Evolutionary conservation across 2,329 filamentous ascomycete species (phyloP).

Genomic region (Penicillium brevicompactum): DNA sequence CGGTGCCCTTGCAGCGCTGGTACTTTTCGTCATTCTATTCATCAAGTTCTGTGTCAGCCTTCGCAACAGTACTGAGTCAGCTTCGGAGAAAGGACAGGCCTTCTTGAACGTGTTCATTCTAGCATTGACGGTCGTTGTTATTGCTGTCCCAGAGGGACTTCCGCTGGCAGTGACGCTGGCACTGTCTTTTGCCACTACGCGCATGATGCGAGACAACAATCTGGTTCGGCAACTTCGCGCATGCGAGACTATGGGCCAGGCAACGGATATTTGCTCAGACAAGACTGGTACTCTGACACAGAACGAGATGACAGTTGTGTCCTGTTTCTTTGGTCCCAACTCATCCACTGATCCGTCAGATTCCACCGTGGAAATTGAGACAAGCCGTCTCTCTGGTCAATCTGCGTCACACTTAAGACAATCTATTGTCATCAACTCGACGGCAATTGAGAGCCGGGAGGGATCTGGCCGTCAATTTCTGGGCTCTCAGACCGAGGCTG

Average conservation of each 20-base stretch:
- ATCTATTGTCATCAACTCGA: slow-evolving; percentile 55
- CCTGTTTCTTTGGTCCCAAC: slow-evolving; percentile 61
- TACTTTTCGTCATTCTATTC: slow-evolving; percentile 80
- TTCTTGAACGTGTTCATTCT: slow-evolving; percentile 76
- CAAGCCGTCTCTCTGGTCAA: background rate
- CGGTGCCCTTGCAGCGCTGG: slow-evolving; percentile 62
- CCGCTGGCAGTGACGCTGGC: slow-evolving; percentile 74
- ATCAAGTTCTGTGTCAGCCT: slow-evolving; percentile 78
- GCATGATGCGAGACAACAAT: slow-evolving; percentile 75
- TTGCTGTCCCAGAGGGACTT: slow-evolving; percentile 73
- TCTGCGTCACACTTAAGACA: slow-evolving; percentile 28
- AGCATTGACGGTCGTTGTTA: slow-evolving; percentile 71
- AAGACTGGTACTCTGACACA: slow-evolving; percentile 74
- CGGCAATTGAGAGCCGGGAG: slow-evolving; percentile 71
- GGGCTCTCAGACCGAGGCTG: slow-evolving; percentile 74
- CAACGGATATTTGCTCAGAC: slow-evolving; percentile 75
- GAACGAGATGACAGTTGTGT: slow-evolving; percentile 73
- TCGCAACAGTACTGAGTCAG: slow-evolving; percentile 65
- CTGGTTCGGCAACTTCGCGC: slow-evolving; percentile 72
- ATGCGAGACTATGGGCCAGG: slow-evolving; percentile 78
- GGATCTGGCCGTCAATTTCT: slow-evolving; percentile 66
- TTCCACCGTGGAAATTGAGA: background rate
- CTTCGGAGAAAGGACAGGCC: slow-evolving; percentile 45
- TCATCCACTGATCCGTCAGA: slow-evolving; percentile 9
- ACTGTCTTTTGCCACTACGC: slow-evolving; percentile 71